phyloP scores from a whole-genome alignment of 164 flowering plant species.

The grape (Vitis vinifera) region DNA sequence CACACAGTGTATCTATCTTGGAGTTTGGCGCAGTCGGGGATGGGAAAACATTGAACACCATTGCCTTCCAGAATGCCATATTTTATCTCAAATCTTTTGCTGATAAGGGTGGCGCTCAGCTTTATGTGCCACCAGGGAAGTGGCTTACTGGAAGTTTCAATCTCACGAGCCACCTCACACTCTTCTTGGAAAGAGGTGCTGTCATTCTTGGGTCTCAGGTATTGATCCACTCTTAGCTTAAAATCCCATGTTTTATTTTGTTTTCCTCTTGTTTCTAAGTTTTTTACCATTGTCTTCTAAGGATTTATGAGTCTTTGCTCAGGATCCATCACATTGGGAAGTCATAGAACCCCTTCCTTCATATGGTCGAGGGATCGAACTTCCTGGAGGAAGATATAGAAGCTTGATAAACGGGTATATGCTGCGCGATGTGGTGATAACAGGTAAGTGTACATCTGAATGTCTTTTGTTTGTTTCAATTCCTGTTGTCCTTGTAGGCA shows the following conservation, averaged over 20 bases:
- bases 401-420: conserved; percentile 72
- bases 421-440: conserved; percentile 75
- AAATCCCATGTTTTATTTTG: background rate
- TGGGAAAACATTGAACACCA: conserved; percentile 83
- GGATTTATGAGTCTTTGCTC: background rate
- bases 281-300: too few relatives aligned
- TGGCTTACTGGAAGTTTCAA: conserved; percentile 96
- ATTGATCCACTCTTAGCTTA: background rate
- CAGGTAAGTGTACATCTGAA: conserved; percentile 44
- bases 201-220: conserved; percentile 88
- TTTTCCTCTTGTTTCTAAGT: background rate
- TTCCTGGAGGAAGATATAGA: conserved; percentile 67
- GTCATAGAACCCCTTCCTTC: conserved; percentile 74
- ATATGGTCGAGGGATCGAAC: conserved; percentile 84
- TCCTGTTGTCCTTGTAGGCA: too few relatives aligned
- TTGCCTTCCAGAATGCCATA: conserved; percentile 93
- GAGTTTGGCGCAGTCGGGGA: conserved; percentile 99
- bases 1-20: conserved; percentile 87
- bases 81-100: conserved; percentile 90
- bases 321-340: conserved; percentile 74
- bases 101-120: conserved; percentile 95
- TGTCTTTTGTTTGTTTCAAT: background rate
- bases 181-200: conserved; percentile 85
- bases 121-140: conserved; percentile 83
- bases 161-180: conserved; percentile 94